Evolutionary conservation across 257 asterid genomes (phyloP).

Genomic region (Nemophila menziesii): DNA sequence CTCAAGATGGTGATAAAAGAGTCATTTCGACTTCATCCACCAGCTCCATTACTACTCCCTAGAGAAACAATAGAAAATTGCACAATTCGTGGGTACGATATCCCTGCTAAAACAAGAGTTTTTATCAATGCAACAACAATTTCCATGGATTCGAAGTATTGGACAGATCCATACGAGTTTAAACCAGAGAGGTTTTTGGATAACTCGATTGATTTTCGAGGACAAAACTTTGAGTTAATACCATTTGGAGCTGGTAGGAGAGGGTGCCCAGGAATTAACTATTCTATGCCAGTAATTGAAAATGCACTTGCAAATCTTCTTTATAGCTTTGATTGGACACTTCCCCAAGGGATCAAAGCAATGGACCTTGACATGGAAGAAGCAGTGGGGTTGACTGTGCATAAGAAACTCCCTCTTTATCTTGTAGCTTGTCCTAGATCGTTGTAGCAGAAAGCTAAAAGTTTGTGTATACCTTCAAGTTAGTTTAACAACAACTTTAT

Average conservation of each 20-base stretch:
- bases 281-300: constrained; percentile 28
- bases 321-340: constrained; percentile 26
- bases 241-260: constrained; percentile 49
- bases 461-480: too few relatives aligned
- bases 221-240: constrained; percentile 28
- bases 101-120: constrained; percentile 26
- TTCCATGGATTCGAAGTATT: constrained; percentile 17
- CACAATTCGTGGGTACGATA: constrained; percentile 14
- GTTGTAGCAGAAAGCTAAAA: too few relatives aligned
- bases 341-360: constrained; percentile 19
- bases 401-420: constrained; percentile 36
- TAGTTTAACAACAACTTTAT: too few relatives aligned
- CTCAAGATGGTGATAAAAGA: constrained; percentile 14
- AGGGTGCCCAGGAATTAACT: constrained; percentile 42
- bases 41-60: constrained; percentile 14
- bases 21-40: constrained; percentile 12
- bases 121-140: constrained; percentile 24
- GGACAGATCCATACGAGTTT: constrained; percentile 25
- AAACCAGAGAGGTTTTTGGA: constrained; percentile 31
- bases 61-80: constrained; percentile 10
- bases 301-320: constrained; percentile 36
- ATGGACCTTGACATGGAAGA: constrained; percentile 41
- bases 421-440: neutral
- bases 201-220: constrained; percentile 22
- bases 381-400: constrained; percentile 26